Conservation (phyloP, 805 yeast genomes). For the Wickerhamiella shivajii region DNA sequence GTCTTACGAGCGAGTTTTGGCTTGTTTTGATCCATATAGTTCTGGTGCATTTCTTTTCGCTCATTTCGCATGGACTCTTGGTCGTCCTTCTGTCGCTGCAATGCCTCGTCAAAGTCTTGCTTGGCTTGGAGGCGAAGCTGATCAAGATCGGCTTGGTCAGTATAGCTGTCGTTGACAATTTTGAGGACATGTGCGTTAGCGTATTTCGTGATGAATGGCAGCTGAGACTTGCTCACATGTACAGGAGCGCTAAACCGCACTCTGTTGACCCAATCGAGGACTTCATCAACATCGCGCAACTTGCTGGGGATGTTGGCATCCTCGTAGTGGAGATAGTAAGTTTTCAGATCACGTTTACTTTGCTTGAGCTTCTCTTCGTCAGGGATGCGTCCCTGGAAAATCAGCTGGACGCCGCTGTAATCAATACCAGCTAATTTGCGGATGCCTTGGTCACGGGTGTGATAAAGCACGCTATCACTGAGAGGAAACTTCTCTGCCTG, state of each 20-base stretch:
- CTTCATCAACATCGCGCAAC: conserved; percentile 12
- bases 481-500: conserved; percentile 18
- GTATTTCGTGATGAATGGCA: background rate
- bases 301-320: conserved; percentile 15
- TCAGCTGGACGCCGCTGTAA: conserved; percentile 14
- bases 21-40: conserved; percentile 10
- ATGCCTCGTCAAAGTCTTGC: conserved; percentile 2
- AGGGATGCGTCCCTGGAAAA: conserved; percentile 4
- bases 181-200: conserved; percentile 6
- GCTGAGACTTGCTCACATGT: background rate
- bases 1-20: conserved; percentile 12
- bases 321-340: conserved; percentile 4
- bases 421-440: conserved; percentile 13
- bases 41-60: conserved; percentile 13
- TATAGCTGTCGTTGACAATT: conserved; percentile 1
- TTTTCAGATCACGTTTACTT: background rate
- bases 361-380: too few relatives aligned
- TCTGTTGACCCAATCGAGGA: conserved; percentile 3
- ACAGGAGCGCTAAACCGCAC: conserved; percentile 7
- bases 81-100: conserved; percentile 12
- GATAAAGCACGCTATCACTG: conserved; percentile 13
- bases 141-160: conserved; percentile 2
- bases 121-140: conserved; percentile 5
- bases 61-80: conserved; percentile 13
- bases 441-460: conserved; percentile 11